These are phyloP conservation scores for Leptoxyphium fumago DNA, from an alignment of 2,329 filamentous ascomycete genomes.

Conservation along the genomic window DNA sequence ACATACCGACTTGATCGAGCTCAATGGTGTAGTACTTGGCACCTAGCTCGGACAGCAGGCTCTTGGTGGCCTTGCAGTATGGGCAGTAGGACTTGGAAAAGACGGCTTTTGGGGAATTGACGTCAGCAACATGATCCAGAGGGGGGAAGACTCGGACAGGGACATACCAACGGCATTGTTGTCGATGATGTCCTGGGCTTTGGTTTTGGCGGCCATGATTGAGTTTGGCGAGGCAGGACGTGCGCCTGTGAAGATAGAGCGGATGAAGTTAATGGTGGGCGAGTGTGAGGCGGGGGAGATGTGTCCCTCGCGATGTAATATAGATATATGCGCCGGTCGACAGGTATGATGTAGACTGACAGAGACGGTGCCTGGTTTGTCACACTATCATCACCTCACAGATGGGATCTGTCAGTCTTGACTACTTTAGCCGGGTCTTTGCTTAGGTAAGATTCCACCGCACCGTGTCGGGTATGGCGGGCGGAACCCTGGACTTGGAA, in stretches of 20 bases:
- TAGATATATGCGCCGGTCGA: too few species aligned
- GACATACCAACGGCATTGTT: conserved; percentile 68
- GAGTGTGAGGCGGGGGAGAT: neutral
- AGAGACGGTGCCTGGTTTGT: too few species aligned
- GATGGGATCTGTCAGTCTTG: too few species aligned
- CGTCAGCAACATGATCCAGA: neutral
- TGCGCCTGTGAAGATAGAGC: conserved; percentile 52
- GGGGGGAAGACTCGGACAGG: neutral
- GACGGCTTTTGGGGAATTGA: conserved; percentile 44
- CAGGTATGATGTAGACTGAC: too few species aligned
- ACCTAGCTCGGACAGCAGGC: conserved; percentile 50
- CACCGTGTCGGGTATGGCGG: too few species aligned
- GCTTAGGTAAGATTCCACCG: too few species aligned
- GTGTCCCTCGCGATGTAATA: too few species aligned
- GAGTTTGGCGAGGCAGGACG: conserved; percentile 39
- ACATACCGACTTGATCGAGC: conserved; percentile 70
- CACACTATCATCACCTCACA: too few species aligned
- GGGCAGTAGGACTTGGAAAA: conserved; percentile 98
- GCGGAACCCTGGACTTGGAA: too few species aligned
- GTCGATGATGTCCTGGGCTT: conserved; percentile 76
- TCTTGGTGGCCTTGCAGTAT: conserved; percentile 73
- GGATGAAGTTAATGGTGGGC: conserved; percentile 51
- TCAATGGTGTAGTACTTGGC: conserved; percentile 66
- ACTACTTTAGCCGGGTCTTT: too few species aligned
- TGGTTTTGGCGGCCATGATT: conserved; percentile 72